Evolutionary conservation across 371 early-diverging fungal genomes (phyloP).

Genomic region (Chytridium lagenaria): DNA sequence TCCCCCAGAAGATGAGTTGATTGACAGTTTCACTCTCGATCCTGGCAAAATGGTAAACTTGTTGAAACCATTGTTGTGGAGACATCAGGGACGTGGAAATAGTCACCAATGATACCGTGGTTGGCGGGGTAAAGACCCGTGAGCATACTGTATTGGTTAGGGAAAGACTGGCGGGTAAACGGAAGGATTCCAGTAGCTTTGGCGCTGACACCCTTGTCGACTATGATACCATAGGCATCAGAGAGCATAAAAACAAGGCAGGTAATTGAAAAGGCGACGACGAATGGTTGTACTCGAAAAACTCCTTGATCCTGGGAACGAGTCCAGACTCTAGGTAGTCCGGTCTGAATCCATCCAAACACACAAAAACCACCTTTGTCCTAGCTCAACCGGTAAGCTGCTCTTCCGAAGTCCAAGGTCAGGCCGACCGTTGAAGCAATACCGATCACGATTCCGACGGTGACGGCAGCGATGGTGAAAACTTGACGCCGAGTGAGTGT

Average conservation of each 20-base stretch:
- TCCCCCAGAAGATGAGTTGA: background rate
- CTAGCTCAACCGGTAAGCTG: background rate
- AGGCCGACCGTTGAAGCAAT: conserved; percentile 14
- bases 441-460: conserved; percentile 17
- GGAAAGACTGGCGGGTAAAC: conserved; percentile 32
- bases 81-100: conserved; percentile 21
- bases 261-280: too few relatives aligned
- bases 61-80: too few relatives aligned
- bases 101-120: conserved; percentile 33
- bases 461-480: conserved; percentile 12
- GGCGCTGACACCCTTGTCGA: conserved; percentile 1
- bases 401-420: conserved; percentile 17
- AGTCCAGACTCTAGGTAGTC: conserved; percentile 8
- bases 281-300: conserved; percentile 5
- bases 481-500: conserved; percentile 28
- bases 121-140: conserved; percentile 23
- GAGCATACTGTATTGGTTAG: conserved; percentile 28
- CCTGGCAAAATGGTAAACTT: conserved; percentile 18
- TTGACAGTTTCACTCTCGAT: background rate
- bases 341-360: conserved; percentile 26
- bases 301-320: background rate
- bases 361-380: conserved; percentile 8
- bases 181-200: background rate
- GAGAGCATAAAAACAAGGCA: background rate
- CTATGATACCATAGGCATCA: background rate